Evolutionary conservation across 108 stramenopile genomes (phyloP), one percentile per base, ranked within the genome.

Genomic region (Cyclotella sp.): DNA sequence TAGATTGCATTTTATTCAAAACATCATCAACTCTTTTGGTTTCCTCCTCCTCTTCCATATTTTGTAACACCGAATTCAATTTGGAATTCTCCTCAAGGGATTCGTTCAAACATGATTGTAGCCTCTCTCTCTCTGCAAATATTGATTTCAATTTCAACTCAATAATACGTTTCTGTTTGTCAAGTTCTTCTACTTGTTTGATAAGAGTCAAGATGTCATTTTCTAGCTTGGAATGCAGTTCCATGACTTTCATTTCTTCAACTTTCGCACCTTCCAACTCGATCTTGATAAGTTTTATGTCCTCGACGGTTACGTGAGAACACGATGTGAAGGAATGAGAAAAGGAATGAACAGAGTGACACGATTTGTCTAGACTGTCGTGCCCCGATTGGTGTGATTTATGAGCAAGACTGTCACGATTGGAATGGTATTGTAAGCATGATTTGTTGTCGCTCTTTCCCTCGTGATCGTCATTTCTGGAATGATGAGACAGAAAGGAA

Each of bases 1-100:
- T 82, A 14, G 73, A 49, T 19, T 82, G 68, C 81, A 82, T 70
- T n/a, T 63, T 69, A 66, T 75, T 69, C 47, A 82, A 59, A 24
- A 82, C 70, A 70, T 75, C 74, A 71, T 75, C 74, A 0, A 82
- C 21, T 24, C 69, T 49, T 57, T 71, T 71, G 19, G 51, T 54
- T 21, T 64, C 70, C 44, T 82, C 81, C 46, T 57, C 60, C 16
- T 82, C 81, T 57, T 75, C 70, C 40, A 58, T 42, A 54, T 39
- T 64, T 29, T 51, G 67, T 27, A 82, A 46, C 34, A 16, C 68
- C 9, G 8, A 39, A 44, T 27, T 30, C 40, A 82, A 29, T 53
- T 59, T 70, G 46, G 52, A 34, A 53, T 82, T 82, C 49, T 82
- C 81, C 2, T 34, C 61, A 14, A 63, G 27, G 29, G 71, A 21